phyloP scores from a whole-genome alignment of 2,329 filamentous ascomycete genomes.

The Apiospora malaysiana region DNA sequence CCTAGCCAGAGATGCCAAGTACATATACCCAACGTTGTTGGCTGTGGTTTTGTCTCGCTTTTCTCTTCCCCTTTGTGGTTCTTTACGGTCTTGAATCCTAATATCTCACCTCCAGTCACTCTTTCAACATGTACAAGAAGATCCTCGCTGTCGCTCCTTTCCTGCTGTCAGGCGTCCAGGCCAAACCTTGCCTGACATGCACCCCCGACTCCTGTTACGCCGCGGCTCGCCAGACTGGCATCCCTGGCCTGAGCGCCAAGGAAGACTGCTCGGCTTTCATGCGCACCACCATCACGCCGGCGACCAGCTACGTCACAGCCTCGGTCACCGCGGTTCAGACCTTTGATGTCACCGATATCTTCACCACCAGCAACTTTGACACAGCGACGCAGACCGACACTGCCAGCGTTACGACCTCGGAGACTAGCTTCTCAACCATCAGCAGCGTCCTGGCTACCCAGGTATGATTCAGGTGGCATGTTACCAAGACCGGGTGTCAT shows the following conservation, averaged over 20 bases:
- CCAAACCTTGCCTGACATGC: neutral
- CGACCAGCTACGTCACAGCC: neutral
- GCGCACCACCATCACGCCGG: neutral
- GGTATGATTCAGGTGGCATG: neutral
- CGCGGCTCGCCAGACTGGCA: neutral
- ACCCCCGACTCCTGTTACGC: neutral
- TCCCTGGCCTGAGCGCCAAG: neutral
- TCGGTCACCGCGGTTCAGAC: neutral
- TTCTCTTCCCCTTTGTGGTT: too few relatives aligned
- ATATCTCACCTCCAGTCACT: neutral
- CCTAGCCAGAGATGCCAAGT: neutral
- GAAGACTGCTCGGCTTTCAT: neutral
- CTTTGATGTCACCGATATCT: neutral
- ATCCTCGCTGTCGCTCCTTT: neutral
- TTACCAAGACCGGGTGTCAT: neutral
- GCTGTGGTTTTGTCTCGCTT: neutral
- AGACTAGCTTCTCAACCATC: neutral
- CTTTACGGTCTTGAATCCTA: neutral
- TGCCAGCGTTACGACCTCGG: neutral
- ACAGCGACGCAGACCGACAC: neutral
- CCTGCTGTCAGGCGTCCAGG: neutral
- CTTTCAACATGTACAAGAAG: neutral
- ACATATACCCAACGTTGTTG: neutral
- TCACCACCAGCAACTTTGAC: too few relatives aligned
- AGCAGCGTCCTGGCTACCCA: neutral